Conservation (phyloP, 2,329 filamentous ascomycete genomes). For the Talaromyces marneffei region DNA sequence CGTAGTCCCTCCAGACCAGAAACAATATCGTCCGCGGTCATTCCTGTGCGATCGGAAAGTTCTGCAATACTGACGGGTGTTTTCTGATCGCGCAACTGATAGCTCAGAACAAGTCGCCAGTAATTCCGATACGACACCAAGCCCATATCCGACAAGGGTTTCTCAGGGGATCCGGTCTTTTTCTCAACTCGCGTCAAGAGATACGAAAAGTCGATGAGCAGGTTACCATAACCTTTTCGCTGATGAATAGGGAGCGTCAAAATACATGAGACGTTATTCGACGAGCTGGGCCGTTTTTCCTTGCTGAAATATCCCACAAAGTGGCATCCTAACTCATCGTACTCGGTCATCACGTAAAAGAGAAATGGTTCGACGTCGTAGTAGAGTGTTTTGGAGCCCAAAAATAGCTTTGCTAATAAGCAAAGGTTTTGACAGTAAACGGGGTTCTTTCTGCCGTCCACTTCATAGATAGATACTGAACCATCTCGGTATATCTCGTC, state of each 20-base stretch:
- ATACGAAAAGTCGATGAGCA: conserved; percentile 97
- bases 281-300: conserved; percentile 87
- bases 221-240: conserved; percentile 91
- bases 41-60: conserved; percentile 76
- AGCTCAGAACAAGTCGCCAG: conserved; percentile 84
- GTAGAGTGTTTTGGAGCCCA: conserved; percentile 97
- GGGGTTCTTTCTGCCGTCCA: conserved; percentile 86
- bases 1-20: conserved; percentile 86
- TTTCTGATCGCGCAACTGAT: conserved; percentile 66
- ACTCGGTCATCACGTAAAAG: conserved; percentile 95
- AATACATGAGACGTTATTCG: conserved; percentile 97
- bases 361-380: conserved; percentile 99
- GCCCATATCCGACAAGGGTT: conserved; percentile 96
- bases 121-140: conserved; percentile 96
- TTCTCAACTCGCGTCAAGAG: conserved; percentile 86
- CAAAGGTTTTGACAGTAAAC: conserved; percentile 97
- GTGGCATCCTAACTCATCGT: conserved; percentile 84
- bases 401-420: conserved; percentile 88
- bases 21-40: conserved; percentile 94
- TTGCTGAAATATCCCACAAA: conserved; percentile 99
- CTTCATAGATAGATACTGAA: conserved; percentile 92
- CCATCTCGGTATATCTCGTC: conserved; percentile 98
- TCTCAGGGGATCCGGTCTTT: conserved; percentile 93
- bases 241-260: conserved; percentile 93
- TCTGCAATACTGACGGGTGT: conserved; percentile 50